Base-by-base conservation (phyloP, 768 basidiomycete species). In the Suillus discolor region DNA sequence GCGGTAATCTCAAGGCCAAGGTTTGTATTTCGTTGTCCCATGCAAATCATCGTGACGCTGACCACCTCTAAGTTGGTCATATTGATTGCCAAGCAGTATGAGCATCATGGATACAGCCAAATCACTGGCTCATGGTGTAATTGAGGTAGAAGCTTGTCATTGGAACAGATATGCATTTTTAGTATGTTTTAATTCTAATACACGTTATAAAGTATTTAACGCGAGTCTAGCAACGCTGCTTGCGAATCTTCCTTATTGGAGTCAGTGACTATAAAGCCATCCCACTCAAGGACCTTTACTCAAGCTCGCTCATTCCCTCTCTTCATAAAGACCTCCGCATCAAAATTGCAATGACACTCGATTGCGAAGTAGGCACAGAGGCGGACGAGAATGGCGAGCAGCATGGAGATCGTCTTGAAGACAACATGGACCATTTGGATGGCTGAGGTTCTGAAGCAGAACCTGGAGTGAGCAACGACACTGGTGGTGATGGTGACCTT, bases 141-240 rank as follows among this genome's bases (percentile, higher is more conserved):
- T 65, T 59, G 64, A 65, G 57, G 57, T 65, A 1, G 57, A 65
- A 20, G 41, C 59, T 44, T 4, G 57, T 34, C 64, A 65, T 44
- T 65, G 64, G 64, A 65, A 42, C 16, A 47, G 64, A 38, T 47
- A 61, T 11, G 18, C 64, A 1, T 65, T 65, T 34, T 49, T 65
- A 8, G 64, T 61, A 61, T 36, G 59, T 64, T 25, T 18, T 49
- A 3, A 25, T 49, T 25, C 49, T 49, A 25, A 25, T 6, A n/a
- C 13, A 49, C 0, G 13, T 49, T 49, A 8, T 49, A 23, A n/a
- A 49, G 49, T 7, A 0, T n/a, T 6, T 49, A 49, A 49, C 2
- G 15, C 23, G 6, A 13, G 12, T 49, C 49, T 49, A 49, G 49
- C 13, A 13, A 12, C 23, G 3, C 49, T 49, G 49, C 49, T 49